Evolutionary conservation across 306 rosid genomes (phyloP).

Genomic region (Lupinus albus): DNA sequence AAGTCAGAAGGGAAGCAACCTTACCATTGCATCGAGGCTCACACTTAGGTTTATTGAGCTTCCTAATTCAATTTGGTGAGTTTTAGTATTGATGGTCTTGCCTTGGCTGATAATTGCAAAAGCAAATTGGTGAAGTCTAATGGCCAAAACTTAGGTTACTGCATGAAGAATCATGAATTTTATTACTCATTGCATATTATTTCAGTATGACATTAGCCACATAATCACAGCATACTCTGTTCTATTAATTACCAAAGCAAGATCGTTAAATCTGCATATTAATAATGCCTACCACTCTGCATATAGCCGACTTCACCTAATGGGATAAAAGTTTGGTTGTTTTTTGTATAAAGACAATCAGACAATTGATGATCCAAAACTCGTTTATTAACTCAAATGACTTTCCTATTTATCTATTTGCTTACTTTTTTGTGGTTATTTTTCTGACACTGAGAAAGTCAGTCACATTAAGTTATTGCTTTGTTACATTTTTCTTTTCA

Average conservation of each 20-base stretch:
- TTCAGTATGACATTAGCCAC: slow-evolving; percentile 24
- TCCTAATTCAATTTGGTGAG: neutral
- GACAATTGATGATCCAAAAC: neutral
- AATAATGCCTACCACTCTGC: neutral
- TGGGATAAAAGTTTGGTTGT: no score
- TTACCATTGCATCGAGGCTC: no score
- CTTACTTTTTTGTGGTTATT: neutral
- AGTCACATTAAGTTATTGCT: slow-evolving; percentile 8
- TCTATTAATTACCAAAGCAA: neutral
- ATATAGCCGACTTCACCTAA: no score
- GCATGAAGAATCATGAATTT: slow-evolving; percentile 9
- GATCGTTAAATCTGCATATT: neutral
- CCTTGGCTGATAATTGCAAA: slow-evolving; percentile 12
- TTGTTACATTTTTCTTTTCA: neutral
- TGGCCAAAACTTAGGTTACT: neutral
- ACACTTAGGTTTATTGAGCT: no score
- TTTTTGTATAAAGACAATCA: no score
- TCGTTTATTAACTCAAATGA: slow-evolving; percentile 6
- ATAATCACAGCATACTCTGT: neutral
- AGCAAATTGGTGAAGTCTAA: neutral
- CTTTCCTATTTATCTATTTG: neutral
- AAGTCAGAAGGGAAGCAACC: no score
- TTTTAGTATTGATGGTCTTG: slow-evolving; percentile 26
- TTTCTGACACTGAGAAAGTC: neutral
- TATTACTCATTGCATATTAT: neutral